Base-by-base conservation (phyloP, 257 asterid genomes). In the Solanum pimpinellifolium region DNA sequence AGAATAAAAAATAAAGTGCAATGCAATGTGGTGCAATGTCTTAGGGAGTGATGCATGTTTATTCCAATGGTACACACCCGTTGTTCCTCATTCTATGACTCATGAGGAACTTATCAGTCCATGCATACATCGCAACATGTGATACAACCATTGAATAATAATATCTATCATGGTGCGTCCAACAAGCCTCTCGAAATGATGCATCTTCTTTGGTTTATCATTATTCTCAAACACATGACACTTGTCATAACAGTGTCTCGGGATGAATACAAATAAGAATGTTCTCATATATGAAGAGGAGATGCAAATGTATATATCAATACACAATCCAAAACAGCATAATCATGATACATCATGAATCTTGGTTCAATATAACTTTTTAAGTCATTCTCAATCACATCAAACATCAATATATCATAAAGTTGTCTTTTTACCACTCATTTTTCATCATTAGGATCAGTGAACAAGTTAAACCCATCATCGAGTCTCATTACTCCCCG, bases 141-240 rank as follows among this genome's bases (percentile, higher is more conserved):
- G 9, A 23, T 11, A 11, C 1, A 2, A 56, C 23, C 11, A n/a
- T 56, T 1, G 4, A 56, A 20, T 56, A 25, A 56, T 56, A 56
- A 18, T 56, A 20, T 20, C 3, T 7, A 0, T 0, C 4, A 2
- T 2, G 25, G 1, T 18, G 39, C 39, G 39, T 35, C 6, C 39
- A 56, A 56, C 65, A 56, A n/a, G 11, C 65, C 65, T 4, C 23
- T 56, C 11, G 5, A 56, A 56, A 56, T 56, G 25, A 56, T 56
- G 7, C 11, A 56, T 56, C 25, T 56, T 56, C 65, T 56, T 56
- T 20, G 65, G 21, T 20, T 7, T 20, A 20, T 56, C 25, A 56
- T 56, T 56, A 11, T 56, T 56, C 65, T 20, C 65, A 56, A 20
- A 18, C 65, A 56, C 4, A 56, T 20, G 25, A 56, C 65, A 56